Percentiles rank a stretch among this genome's conserved stretches.
These are phyloP conservation scores for Kandelia obovata DNA, from an alignment of 345 rosid genomes.

Conservation along the genomic window DNA sequence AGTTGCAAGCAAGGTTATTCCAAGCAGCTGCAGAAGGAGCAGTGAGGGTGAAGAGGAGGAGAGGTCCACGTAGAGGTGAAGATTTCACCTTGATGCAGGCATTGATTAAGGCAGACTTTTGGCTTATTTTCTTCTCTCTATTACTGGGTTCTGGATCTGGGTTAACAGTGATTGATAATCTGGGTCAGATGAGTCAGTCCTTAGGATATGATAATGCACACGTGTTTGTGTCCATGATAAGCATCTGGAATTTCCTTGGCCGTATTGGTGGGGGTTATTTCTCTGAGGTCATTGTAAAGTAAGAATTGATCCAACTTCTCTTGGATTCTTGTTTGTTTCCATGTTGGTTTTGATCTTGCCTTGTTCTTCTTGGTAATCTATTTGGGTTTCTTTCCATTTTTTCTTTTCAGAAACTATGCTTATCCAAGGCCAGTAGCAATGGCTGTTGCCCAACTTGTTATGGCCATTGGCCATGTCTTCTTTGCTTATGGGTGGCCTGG, in stretches of 20 bases:
- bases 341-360: background rate
- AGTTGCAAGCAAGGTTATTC: constrained; percentile 66
- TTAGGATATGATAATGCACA: constrained; percentile 80
- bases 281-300: constrained; percentile 90
- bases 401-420: constrained; percentile 58
- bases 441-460: constrained; percentile 73
- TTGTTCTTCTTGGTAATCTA: constrained; percentile 3
- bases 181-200: constrained; percentile 96
- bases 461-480: constrained; percentile 88
- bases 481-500: constrained; percentile 91
- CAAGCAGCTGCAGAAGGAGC: constrained; percentile 94
- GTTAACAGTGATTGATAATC: constrained; percentile 85
- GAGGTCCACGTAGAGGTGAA: constrained; percentile 87
- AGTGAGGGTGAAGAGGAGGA: constrained; percentile 67
- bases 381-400: background rate
- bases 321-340: background rate
- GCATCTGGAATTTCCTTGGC: constrained; percentile 97
- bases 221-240: constrained; percentile 89
- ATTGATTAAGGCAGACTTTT: constrained; percentile 85
- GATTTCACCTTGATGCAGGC: constrained; percentile 91
- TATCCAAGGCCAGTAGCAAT: constrained; percentile 84
- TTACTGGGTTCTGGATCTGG: constrained; percentile 94
- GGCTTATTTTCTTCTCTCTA: constrained; percentile 85
- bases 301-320: constrained; percentile 16
- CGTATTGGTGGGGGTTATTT: constrained; percentile 93